Conservation (phyloP, 139 green algal species). For the Micractinium conductrix region DNA sequence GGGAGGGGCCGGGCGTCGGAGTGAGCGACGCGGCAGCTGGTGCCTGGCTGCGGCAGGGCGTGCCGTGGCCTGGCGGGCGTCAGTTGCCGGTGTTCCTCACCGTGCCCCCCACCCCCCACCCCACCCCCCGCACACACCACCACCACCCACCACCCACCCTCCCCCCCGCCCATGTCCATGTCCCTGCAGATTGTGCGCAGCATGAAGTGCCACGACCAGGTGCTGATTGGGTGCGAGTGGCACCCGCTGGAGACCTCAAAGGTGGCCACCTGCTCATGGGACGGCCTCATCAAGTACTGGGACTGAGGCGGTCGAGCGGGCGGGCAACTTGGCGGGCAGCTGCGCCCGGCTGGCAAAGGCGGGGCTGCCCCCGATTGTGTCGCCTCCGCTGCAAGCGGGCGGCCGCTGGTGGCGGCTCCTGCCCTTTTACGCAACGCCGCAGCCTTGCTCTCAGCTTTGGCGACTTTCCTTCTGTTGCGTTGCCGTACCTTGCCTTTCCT, state of each 20-base stretch:
- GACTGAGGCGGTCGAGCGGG: slow-evolving; percentile 1
- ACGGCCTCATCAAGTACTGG: slow-evolving; percentile 93
- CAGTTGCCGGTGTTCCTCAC: background rate
- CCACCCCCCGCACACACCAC: background rate
- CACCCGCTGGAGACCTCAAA: slow-evolving; percentile 88
- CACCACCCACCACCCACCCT: background rate
- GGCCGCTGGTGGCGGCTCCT: no score
- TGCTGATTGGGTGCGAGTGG: slow-evolving; percentile 94
- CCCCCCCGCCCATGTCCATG: background rate
- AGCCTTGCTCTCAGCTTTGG: no score
- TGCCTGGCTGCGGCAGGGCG: no score
- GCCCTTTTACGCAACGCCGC: no score
- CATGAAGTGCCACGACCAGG: slow-evolving; percentile 86
- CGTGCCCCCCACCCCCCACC: background rate
- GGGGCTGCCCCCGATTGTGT: no score
- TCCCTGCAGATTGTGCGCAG: slow-evolving; percentile 33
- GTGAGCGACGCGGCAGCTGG: background rate
- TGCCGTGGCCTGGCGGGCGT: background rate
- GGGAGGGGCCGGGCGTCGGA: no score
- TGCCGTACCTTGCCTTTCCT: no score
- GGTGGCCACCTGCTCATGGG: slow-evolving; percentile 96
- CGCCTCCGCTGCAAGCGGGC: no score
- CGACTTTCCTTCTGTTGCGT: no score
- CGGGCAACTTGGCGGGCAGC: no score
- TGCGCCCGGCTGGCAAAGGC: no score